Evolutionary conservation across 2,329 filamentous ascomycete genomes (phyloP), one percentile per base, ranked within the genome.

Genomic region (Talaromyces pinophilus): DNA sequence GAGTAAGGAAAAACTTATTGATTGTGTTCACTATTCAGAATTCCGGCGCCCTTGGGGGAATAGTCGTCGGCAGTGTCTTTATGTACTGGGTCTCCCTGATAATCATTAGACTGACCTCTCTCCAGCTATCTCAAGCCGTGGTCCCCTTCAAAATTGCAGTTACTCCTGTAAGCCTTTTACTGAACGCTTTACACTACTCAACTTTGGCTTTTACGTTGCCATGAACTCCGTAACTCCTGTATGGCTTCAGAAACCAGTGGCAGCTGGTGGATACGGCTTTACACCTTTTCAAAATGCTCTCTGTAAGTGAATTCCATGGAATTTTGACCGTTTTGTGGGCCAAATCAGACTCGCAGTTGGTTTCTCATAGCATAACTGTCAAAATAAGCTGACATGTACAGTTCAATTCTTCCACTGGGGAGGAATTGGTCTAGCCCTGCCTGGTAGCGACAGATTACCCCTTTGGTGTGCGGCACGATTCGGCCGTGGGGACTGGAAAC

Each of bases 341-440:
- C 30, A 33, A 33, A 33, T 33, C 30, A 33, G 7, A 33, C 30
- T 33, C 30, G 30, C 6, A 33, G 7, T 33, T 33, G 5, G 30
- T 33, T 33, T 33, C 30, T 33, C 30, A 33, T 8, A 7, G 7
- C 30, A 33, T 5, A 33, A 33, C 30, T 42, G 44, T 28, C 19
- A 2, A 13, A 17, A 4, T 19, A 30, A 40, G 5, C 55, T 65
- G 25, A 65, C 55, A 50, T 59, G 13, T 33, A 8, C 15, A 61
- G 63, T 65, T 46, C 42, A 50, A 46, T 61, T 65, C 42, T 52
- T 59, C n/a, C 57, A 60, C 40, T 65, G 63, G 62, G 38, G 30
- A n/a, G 54, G 52, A n/a, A 48, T 64, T 44, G 22, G 33, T 22
- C 25, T 57, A 7, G 62, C 62, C 38, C 42, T 59, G 15, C 28